A percentile compares a stretch with the other conserved stretches of the same genome.
phyloP scores from a whole-genome alignment of 768 basidiomycete genomes.

The Tubosaeta sp. region DNA sequence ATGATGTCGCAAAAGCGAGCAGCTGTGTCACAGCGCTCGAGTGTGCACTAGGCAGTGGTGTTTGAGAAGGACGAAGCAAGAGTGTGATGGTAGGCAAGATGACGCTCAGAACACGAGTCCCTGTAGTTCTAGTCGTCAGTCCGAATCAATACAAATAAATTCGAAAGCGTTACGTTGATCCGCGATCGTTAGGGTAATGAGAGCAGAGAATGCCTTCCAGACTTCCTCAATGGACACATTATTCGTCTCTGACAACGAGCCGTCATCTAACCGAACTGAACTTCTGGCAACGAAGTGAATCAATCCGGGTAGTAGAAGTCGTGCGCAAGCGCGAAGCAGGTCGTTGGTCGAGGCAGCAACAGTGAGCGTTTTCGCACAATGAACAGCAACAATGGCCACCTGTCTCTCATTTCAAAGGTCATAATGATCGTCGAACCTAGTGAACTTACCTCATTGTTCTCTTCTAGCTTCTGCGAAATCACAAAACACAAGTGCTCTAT shows the following conservation, averaged over 20 bases:
- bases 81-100: constrained; percentile 73
- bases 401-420: constrained; percentile 27
- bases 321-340: constrained; percentile 65
- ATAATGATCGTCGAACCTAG: not conserved
- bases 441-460: constrained; percentile 56
- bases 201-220: constrained; percentile 71
- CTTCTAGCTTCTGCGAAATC: constrained; percentile 75
- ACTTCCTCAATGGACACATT: constrained; percentile 69
- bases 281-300: constrained; percentile 76
- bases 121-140: constrained; percentile 35
- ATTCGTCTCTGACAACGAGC: constrained; percentile 50
- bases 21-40: constrained; percentile 62
- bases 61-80: constrained; percentile 53
- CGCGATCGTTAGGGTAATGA: constrained; percentile 54
- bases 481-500: constrained; percentile 84
- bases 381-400: constrained; percentile 80
- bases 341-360: constrained; percentile 65
- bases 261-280: constrained; percentile 57
- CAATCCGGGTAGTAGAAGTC: constrained; percentile 72
- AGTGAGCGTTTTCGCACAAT: constrained; percentile 85
- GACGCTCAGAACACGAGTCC: constrained; percentile 61
- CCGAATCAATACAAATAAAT: not conserved
- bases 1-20: constrained; percentile 63
- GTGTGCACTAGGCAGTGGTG: constrained; percentile 44
- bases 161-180: constrained; percentile 51